Percentiles rank a stretch among this genome's conserved stretches.
Conservation (phyloP, 371 early-diverging fungal genomes). For the Rhizopus sp. region DNA sequence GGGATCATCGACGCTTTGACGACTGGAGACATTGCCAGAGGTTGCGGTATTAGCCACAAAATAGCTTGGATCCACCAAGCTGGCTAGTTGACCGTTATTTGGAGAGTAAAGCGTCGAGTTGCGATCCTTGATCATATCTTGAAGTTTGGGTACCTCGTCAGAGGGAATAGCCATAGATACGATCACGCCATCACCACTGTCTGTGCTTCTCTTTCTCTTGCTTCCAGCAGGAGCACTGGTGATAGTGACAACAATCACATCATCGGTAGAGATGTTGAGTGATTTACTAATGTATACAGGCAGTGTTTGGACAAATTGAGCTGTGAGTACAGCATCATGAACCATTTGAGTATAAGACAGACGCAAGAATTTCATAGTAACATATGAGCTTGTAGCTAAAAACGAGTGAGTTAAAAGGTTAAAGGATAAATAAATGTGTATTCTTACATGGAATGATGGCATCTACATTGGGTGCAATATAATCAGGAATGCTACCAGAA, state of each 20-base stretch:
- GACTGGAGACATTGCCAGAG: slow-evolving; percentile 2
- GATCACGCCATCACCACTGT: slow-evolving; percentile 21
- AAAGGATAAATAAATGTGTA: not conserved
- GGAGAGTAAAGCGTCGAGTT: slow-evolving; percentile 35
- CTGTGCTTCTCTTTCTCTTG: slow-evolving; percentile 15
- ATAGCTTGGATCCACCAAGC: slow-evolving; percentile 37
- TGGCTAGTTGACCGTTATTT: slow-evolving; percentile 42
- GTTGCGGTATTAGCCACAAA: slow-evolving; percentile 6
- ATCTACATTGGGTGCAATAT: slow-evolving; percentile 50
- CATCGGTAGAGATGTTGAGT: slow-evolving; percentile 31
- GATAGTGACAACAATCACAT: slow-evolving; percentile 50
- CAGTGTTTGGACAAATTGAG: slow-evolving; percentile 47
- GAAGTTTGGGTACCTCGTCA: slow-evolving; percentile 21
- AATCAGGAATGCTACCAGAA: slow-evolving; percentile 31
- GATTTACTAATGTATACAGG: slow-evolving; percentile 36
- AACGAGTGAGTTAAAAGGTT: slow-evolving; percentile 1
- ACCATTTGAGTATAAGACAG: slow-evolving; percentile 49
- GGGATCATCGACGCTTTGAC: not conserved
- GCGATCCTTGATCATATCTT: slow-evolving; percentile 22
- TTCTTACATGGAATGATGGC: slow-evolving; percentile 45
- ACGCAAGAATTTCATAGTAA: slow-evolving; percentile 44
- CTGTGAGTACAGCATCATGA: slow-evolving; percentile 43
- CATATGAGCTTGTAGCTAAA: slow-evolving; percentile 32
- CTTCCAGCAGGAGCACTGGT: slow-evolving; percentile 29
- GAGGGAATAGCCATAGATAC: slow-evolving; percentile 46